A percentile compares a stretch with the other conserved stretches of the same genome.
These are phyloP conservation scores for Rugonectria rugulosa DNA, from an alignment of 2,329 filamentous ascomycete species.

Conservation along the genomic window DNA sequence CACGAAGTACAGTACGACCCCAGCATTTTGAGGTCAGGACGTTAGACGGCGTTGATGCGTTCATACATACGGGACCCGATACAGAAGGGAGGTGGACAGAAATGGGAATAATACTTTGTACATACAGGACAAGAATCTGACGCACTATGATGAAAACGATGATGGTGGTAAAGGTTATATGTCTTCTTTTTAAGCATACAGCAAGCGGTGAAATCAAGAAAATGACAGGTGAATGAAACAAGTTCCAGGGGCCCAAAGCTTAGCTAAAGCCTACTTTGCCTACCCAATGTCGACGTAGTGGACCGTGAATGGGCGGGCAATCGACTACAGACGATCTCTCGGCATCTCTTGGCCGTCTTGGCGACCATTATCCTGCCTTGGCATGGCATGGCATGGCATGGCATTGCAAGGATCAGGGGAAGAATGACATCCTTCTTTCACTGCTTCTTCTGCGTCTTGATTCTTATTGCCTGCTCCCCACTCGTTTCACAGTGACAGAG, in stretches of 20 bases:
- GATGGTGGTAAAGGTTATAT: too few species aligned
- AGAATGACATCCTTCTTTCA: too few species aligned
- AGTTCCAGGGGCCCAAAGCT: too few species aligned
- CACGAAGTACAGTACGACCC: too few species aligned
- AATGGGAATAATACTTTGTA: too few species aligned
- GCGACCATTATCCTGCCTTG: slow-evolving; percentile 20
- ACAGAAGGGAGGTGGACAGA: too few species aligned
- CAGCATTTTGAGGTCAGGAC: background rate
- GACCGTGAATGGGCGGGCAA: too few species aligned
- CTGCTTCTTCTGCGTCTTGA: background rate
- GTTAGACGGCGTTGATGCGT: background rate
- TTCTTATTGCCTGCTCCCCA: slow-evolving; percentile 5
- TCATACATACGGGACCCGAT: background rate
- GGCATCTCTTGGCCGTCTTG: slow-evolving; percentile 37
- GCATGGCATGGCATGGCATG: background rate
- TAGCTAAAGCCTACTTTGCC: too few species aligned
- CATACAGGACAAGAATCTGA: too few species aligned
- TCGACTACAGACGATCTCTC: slow-evolving; percentile 31
- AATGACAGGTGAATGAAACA: background rate
- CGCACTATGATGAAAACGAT: too few species aligned
- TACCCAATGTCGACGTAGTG: too few species aligned
- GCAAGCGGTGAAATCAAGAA: background rate
- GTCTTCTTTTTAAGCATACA: background rate
- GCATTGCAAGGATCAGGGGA: too few species aligned
- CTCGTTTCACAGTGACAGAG: background rate